Evolutionary conservation across 345 rosid species (phyloP).

Genomic region (Dipteronia dyeriana): DNA sequence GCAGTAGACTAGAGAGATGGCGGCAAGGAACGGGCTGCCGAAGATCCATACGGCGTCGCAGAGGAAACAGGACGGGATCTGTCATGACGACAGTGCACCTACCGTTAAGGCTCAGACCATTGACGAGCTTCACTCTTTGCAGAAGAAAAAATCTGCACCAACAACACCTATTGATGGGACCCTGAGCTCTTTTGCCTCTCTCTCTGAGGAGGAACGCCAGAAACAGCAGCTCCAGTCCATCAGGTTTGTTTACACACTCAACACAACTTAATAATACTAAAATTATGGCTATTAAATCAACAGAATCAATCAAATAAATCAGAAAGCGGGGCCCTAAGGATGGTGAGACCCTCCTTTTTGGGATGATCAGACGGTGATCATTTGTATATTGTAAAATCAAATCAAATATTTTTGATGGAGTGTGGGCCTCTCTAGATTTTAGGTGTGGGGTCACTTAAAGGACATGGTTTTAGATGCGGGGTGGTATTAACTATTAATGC

Average conservation of each 20-base stretch:
- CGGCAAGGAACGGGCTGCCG: constrained; percentile 36
- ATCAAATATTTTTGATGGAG: not conserved
- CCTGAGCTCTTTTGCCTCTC: constrained; percentile 41
- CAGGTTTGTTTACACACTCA: constrained; percentile 46
- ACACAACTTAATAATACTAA: not conserved
- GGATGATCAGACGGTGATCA: not conserved
- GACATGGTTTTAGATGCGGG: too few species aligned
- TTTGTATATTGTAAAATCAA: not conserved
- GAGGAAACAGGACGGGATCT: constrained; percentile 42
- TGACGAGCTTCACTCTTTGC: constrained; percentile 94
- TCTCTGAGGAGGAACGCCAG: constrained; percentile 76
- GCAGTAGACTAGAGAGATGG: constrained; percentile 32
- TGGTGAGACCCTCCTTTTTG: too few species aligned
- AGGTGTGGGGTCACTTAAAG: not conserved
- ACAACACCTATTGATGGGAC: constrained; percentile 61
- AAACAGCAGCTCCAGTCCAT: constrained; percentile 92
- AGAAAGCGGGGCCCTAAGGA: not conserved
- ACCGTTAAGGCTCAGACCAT: constrained; percentile 83
- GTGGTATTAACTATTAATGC: too few species aligned
- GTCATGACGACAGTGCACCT: constrained; percentile 72
- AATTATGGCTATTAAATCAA: too few species aligned
- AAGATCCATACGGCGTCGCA: constrained; percentile 49
- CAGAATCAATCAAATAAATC: too few species aligned
- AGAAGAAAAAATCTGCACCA: constrained; percentile 85
- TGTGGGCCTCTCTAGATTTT: not conserved